Conservation (phyloP, 768 basidiomycete species). For the Mycena rebaudengoi region DNA sequence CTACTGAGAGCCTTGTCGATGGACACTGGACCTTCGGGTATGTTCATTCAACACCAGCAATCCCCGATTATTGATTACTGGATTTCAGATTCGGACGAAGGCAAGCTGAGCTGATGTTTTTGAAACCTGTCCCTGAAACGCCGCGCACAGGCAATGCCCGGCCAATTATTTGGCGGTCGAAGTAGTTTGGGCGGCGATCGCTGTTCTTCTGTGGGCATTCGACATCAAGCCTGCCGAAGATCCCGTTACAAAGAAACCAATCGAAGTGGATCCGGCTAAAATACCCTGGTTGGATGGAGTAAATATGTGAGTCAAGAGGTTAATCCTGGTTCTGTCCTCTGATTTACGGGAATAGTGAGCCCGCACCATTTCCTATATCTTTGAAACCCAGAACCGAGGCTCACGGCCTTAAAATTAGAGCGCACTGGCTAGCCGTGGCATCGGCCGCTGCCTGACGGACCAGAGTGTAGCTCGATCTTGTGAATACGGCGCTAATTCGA, state of each 20-base stretch:
- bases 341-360: too few relatives aligned
- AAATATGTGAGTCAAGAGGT: not conserved
- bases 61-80: not conserved
- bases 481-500: too few relatives aligned
- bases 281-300: not conserved
- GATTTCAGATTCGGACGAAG: not conserved
- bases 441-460: too few relatives aligned
- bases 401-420: too few relatives aligned
- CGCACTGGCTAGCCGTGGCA: too few relatives aligned
- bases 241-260: not conserved
- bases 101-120: not conserved
- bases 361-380: too few relatives aligned
- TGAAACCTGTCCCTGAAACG: not conserved
- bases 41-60: not conserved
- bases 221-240: not conserved
- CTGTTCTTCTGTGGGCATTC: not conserved
- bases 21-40: slow-evolving; percentile 2
- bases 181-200: not conserved
- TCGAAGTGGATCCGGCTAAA: not conserved
- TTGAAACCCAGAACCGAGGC: too few relatives aligned
- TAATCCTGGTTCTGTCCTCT: too few relatives aligned
- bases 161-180: not conserved
- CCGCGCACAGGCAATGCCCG: not conserved
- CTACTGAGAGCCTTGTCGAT: not conserved
- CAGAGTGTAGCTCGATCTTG: too few relatives aligned